A percentile compares a stretch with the other conserved stretches of the same genome.
These are phyloP conservation scores for Apophysomyces trapeziformis DNA, from an alignment of 371 early-diverging fungal species.

Conservation along the genomic window DNA sequence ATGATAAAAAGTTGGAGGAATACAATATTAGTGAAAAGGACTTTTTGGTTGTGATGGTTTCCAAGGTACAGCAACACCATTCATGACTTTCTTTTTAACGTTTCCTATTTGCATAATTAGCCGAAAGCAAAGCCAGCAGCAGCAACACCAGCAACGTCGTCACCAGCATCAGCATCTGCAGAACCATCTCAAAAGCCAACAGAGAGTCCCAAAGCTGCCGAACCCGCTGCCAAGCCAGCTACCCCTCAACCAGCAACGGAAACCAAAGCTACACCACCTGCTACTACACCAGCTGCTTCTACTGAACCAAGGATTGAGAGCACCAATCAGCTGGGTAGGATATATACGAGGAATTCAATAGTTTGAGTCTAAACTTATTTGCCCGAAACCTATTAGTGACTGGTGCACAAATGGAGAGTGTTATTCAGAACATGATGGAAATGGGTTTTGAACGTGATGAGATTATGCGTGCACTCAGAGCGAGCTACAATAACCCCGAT, in stretches of 20 bases:
- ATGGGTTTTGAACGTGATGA: conserved; percentile 94
- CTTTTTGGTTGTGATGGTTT: conserved; percentile 93
- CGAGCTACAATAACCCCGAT: conserved; percentile 97
- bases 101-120: conserved; percentile 24
- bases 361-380: neutral
- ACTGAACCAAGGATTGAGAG: conserved; percentile 20
- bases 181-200: too few species aligned
- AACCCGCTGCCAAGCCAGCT: neutral
- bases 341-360: conserved; percentile 7
- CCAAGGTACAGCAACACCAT: conserved; percentile 66
- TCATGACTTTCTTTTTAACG: neutral
- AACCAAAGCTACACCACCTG: conserved; percentile 23
- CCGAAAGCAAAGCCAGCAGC: conserved; percentile 57
- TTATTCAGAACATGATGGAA: conserved; percentile 87
- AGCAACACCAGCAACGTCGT: conserved; percentile 14
- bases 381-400: conserved; percentile 49
- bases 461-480: conserved; percentile 89
- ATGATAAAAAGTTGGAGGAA: conserved; percentile 78
- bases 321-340: conserved; percentile 19
- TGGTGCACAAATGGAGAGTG: conserved; percentile 76
- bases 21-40: conserved; percentile 87
- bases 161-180: too few species aligned
- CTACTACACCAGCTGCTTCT: conserved; percentile 29
- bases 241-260: conserved; percentile 3
- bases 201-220: too few species aligned